phyloP scores from a whole-genome alignment of 331 rosid genomes.

The Telfairia occidentalis region DNA sequence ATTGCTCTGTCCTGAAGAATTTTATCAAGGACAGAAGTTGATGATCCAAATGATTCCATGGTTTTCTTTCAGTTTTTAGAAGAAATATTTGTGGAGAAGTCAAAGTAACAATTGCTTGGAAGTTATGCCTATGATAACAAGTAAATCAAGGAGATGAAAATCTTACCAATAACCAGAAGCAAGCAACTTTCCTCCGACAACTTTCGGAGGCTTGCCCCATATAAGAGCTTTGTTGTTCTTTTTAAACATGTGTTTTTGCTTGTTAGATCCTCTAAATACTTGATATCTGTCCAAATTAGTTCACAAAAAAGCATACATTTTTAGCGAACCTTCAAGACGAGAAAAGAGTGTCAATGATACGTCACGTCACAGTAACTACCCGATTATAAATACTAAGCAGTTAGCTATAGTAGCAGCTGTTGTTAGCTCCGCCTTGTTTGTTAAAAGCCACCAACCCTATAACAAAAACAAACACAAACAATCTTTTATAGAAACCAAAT shows the following conservation, averaged over 20 bases:
- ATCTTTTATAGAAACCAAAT: neutral
- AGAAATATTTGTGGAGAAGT: neutral
- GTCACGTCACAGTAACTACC: slow-evolving; percentile 36
- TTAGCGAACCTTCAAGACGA: neutral
- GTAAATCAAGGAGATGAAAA: slow-evolving; percentile 6
- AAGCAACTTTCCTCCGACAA: slow-evolving; percentile 63
- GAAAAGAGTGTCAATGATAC: neutral
- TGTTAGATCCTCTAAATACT: slow-evolving; percentile 95
- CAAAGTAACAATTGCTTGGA: neutral
- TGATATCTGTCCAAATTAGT: slow-evolving; percentile 42
- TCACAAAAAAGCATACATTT: slow-evolving; percentile 7
- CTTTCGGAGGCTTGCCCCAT: slow-evolving; percentile 77
- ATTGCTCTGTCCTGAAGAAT: neutral
- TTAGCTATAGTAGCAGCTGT: slow-evolving; percentile 45
- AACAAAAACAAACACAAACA: slow-evolving; percentile 10
- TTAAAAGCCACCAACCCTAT: slow-evolving; percentile 94
- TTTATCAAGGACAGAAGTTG: neutral
- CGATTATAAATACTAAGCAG: slow-evolving; percentile 62
- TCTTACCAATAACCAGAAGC: slow-evolving; percentile 96
- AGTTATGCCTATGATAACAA: neutral
- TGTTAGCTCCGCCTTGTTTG: slow-evolving; percentile 58
- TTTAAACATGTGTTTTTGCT: slow-evolving; percentile 82
- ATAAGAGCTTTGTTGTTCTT: slow-evolving; percentile 80
- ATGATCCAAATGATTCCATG: neutral
- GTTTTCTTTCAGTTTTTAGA: neutral